Evolutionary conservation across 2,329 filamentous ascomycete genomes (phyloP), one percentile per base, ranked within the genome.

Genomic region (Exophiala sp.): DNA sequence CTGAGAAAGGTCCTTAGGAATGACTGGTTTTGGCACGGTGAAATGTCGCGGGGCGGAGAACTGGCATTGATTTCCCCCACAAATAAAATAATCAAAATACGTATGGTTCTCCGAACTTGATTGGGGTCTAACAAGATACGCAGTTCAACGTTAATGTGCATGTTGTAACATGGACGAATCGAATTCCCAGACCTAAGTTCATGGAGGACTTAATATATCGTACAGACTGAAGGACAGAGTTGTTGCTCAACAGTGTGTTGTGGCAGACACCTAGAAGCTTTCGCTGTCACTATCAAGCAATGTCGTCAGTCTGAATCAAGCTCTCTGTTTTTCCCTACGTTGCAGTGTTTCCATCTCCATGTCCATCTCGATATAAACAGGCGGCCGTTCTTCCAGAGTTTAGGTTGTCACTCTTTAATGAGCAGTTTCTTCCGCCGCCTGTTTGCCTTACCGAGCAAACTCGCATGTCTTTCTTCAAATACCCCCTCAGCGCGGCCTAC

Each of bases 401-500:
- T n/a, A 32, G 29, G n/a, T 32, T n/a, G 3, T 32, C 29, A 13
- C 7, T 24, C 14, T 47, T 52, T 43, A 45, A 50, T 49, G 38
- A 37, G 14, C 45, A 32, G 27, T 23, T 35, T 48, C 44, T 34
- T 52, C 48, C 34, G 43, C 4, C 50, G 50, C 8, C 21, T 48
- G 44, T 52, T 52, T 52, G 44, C 10, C 21, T n/a, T 48, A 11
- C 40, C 44, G 30, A 27, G 38, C 48, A 50, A 47, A 42, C 32
- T 54, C 42, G 46, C 43, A 54, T 47, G 48, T 37, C 48, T 50
- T 23, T 44, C 8, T 44, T 53, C 37, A 49, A 43, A n/a, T 43
- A 4, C 4, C 21, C 24, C 21, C 23, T 41, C 38, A n/a, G n/a
- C 34, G 13, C 40, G 34, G 34, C 24, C 21, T 51, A 13, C 43